Evolutionary conservation across 2,329 filamentous ascomycete genomes (phyloP).

Genomic region (Alternaria viburni): DNA sequence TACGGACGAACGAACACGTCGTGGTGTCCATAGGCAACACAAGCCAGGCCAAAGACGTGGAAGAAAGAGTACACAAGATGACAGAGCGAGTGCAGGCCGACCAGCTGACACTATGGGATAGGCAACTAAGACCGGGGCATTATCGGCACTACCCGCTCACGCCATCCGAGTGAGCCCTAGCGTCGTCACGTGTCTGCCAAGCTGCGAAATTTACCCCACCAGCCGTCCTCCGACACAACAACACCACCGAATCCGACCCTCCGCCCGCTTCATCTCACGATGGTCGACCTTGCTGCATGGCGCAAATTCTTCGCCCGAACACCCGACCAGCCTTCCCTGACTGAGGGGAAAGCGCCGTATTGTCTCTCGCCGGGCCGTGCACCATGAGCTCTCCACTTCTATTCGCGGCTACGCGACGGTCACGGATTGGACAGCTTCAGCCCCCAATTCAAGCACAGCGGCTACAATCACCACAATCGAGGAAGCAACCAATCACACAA

Average conservation of each 20-base stretch:
- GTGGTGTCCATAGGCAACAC: background rate
- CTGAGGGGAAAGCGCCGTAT: conserved; percentile 29
- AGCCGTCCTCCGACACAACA: conserved; percentile 36
- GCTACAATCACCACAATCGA: conserved; percentile 40
- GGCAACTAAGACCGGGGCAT: conserved; percentile 21
- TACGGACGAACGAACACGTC: background rate
- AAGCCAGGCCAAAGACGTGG: background rate
- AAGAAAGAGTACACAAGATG: conserved; percentile 3
- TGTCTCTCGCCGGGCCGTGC: conserved; percentile 40
- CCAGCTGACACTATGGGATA: conserved; percentile 5
- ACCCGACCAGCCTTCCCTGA: conserved; percentile 13
- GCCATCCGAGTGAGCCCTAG: conserved; percentile 23
- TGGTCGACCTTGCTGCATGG: conserved; percentile 7
- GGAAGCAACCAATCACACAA: conserved; percentile 42
- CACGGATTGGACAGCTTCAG: conserved; percentile 49
- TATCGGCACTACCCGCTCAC: conserved; percentile 20
- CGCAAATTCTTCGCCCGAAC: background rate
- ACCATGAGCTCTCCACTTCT: conserved; percentile 43
- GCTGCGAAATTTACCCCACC: conserved; percentile 42
- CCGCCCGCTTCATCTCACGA: conserved; percentile 14
- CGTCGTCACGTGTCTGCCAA: conserved; percentile 36
- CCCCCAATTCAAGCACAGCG: conserved; percentile 48
- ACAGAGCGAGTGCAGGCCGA: conserved; percentile 6
- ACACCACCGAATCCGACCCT: conserved; percentile 24
- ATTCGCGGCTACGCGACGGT: conserved; percentile 49